A percentile compares a stretch with the other conserved stretches of the same genome.
These are phyloP conservation scores for Eucalyptus globulus DNA, from an alignment of 345 rosid species.

Conservation along the genomic window DNA sequence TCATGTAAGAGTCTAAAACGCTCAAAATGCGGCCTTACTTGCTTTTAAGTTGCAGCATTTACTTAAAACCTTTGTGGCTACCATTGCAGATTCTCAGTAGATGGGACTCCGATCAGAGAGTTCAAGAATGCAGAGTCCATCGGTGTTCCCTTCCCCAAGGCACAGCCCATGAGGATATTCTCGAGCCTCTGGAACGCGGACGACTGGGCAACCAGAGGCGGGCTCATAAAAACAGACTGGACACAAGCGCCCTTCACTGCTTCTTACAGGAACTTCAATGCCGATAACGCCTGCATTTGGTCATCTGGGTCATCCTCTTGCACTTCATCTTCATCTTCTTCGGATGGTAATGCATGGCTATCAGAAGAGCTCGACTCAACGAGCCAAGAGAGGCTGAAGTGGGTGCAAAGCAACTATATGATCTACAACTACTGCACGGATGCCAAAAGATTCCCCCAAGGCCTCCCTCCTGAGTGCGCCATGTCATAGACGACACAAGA, in stretches of 20 bases:
- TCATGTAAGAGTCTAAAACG: slow-evolving; percentile 4
- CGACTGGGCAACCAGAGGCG: slow-evolving; percentile 60
- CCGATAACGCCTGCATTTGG: slow-evolving; percentile 29
- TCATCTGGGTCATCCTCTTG: slow-evolving; percentile 16
- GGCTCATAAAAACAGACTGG: slow-evolving; percentile 54
- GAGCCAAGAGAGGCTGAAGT: slow-evolving; percentile 12
- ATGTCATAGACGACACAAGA: not conserved
- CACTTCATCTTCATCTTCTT: not conserved
- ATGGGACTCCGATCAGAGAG: slow-evolving; percentile 47
- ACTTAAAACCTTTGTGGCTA: not conserved
- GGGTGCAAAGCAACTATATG: slow-evolving; percentile 45
- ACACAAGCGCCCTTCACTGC: slow-evolving; percentile 51
- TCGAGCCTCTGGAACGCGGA: slow-evolving; percentile 60
- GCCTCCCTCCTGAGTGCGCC: slow-evolving; percentile 41
- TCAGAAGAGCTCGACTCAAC: slow-evolving; percentile 16
- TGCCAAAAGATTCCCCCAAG: slow-evolving; percentile 35
- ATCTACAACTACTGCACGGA: slow-evolving; percentile 46
- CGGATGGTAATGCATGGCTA: slow-evolving; percentile 11
- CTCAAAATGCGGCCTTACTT: not conserved
- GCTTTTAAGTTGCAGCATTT: no score
- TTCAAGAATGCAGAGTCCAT: slow-evolving; percentile 40
- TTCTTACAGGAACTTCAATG: slow-evolving; percentile 29
- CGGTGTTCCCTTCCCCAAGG: slow-evolving; percentile 38
- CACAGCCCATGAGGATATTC: slow-evolving; percentile 39
- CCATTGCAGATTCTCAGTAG: slow-evolving; percentile 31